phyloP scores from a whole-genome alignment of 225 moss, liverwort and hornwort species.

The Polytrichum commune region DNA sequence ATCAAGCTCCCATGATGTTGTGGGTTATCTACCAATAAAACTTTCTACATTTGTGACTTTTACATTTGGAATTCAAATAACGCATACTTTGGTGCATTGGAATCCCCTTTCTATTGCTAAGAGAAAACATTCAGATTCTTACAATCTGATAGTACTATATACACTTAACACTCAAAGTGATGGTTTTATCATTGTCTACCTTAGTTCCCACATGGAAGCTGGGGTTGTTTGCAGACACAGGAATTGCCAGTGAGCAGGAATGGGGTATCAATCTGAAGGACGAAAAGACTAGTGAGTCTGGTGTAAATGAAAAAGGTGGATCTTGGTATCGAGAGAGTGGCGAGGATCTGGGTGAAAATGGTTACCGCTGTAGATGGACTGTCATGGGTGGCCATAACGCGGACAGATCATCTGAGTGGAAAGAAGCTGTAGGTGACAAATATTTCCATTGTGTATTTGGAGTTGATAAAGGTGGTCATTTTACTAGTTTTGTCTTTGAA shows the following conservation, averaged over 20 bases:
- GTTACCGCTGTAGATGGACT: conserved; percentile 95
- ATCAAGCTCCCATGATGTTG: no score
- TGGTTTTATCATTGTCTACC: neutral
- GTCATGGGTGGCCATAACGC: conserved; percentile 89
- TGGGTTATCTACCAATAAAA: no score
- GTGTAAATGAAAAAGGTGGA: conserved; percentile 74
- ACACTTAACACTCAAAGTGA: neutral
- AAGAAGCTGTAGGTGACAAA: conserved; percentile 81
- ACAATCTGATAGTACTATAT: neutral
- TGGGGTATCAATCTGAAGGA: conserved; percentile 95
- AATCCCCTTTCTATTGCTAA: neutral
- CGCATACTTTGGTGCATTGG: neutral
- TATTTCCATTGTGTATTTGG: neutral
- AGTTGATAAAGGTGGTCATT: neutral
- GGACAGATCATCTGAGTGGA: conserved; percentile 91
- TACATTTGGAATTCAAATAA: no score
- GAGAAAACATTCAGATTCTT: neutral
- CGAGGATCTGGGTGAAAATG: conserved; percentile 89
- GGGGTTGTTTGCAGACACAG: conserved; percentile 59
- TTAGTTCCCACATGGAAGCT: neutral
- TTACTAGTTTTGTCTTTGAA: no score
- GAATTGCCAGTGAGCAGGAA: conserved; percentile 96
- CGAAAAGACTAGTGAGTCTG: conserved; percentile 78
- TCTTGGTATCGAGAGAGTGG: conserved; percentile 91
- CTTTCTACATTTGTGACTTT: no score